These are phyloP conservation scores for Danielia reshetovae DNA, from an alignment of 805 yeast species.

Conservation along the genomic window DNA sequence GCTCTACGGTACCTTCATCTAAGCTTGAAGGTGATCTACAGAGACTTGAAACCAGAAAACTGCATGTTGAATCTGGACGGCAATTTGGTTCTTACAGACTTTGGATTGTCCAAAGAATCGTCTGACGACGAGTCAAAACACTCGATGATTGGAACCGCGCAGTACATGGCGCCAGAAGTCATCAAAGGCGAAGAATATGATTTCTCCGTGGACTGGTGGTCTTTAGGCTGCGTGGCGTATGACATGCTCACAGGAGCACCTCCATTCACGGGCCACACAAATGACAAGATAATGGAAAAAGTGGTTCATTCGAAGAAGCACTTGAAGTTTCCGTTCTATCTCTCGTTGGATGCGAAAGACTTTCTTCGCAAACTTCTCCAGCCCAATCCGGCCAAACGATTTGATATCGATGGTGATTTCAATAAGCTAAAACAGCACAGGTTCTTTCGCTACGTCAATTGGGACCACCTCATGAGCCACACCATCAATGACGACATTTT, in stretches of 20 bases:
- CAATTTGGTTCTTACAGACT: slow-evolving; percentile 41
- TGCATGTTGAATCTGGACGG: slow-evolving; percentile 42
- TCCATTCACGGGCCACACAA: slow-evolving; percentile 82
- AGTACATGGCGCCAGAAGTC: slow-evolving; percentile 89
- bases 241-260: slow-evolving; percentile 85
- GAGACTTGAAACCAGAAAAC: slow-evolving; percentile 44
- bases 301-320: slow-evolving; percentile 58
- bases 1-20: slow-evolving; percentile 18
- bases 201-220: slow-evolving; percentile 88
- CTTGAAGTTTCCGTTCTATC: slow-evolving; percentile 65
- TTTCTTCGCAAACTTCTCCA: slow-evolving; percentile 60
- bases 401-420: slow-evolving; percentile 50
- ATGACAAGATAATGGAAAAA: slow-evolving; percentile 71
- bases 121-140: slow-evolving; percentile 34
- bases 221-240: slow-evolving; percentile 75
- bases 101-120: slow-evolving; percentile 40
- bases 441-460: slow-evolving; percentile 72
- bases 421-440: slow-evolving; percentile 55
- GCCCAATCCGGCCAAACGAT: slow-evolving; percentile 65
- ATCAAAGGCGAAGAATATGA: slow-evolving; percentile 74
- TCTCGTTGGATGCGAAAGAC: slow-evolving; percentile 79
- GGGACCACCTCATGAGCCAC: slow-evolving; percentile 55
- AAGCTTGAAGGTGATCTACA: slow-evolving; percentile 36
- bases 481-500: slow-evolving; percentile 35
- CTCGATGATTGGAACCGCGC: slow-evolving; percentile 73